These are phyloP conservation scores for Zygosaccharomyces rouxii DNA, from an alignment of 805 yeast species.

Conservation along the genomic window DNA sequence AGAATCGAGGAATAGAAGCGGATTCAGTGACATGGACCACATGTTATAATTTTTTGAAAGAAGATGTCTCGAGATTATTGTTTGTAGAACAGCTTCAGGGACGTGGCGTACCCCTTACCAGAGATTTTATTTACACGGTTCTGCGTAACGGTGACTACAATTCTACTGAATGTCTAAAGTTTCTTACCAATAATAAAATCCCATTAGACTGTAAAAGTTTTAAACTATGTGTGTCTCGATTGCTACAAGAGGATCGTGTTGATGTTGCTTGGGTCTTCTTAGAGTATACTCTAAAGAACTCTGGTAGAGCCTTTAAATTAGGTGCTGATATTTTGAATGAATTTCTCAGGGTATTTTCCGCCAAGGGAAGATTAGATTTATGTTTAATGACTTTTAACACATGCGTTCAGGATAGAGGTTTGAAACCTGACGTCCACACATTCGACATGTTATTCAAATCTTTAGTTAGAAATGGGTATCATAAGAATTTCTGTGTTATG, in stretches of 20 bases:
- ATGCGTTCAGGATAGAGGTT: conserved; percentile 23
- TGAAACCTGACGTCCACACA: conserved; percentile 32
- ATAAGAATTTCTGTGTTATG: conserved; percentile 24
- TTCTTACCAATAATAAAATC: conserved; percentile 25
- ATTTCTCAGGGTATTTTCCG: conserved; percentile 32
- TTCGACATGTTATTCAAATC: conserved; percentile 37
- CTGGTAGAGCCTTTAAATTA: conserved; percentile 10
- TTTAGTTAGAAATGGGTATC: conserved; percentile 34
- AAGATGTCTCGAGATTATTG: conserved; percentile 33
- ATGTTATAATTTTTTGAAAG: conserved; percentile 34
- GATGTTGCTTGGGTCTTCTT: conserved; percentile 32
- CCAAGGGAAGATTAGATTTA: conserved; percentile 37
- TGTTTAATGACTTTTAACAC: conserved; percentile 34
- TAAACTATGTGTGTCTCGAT: conserved; percentile 25
- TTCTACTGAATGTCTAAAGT: conserved; percentile 22
- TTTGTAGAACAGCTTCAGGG: conserved; percentile 34
- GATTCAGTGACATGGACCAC: conserved; percentile 40
- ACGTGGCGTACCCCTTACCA: conserved; percentile 33
- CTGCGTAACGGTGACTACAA: conserved; percentile 21
- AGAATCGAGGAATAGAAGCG: conserved; percentile 24
- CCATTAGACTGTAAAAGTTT: conserved; percentile 26
- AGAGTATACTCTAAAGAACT: conserved; percentile 15
- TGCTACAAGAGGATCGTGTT: conserved; percentile 29
- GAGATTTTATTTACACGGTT: conserved; percentile 26
- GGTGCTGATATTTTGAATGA: conserved; percentile 27